Percentiles rank a stretch among this genome's conserved stretches.
These are phyloP conservation scores for Aspergillus flavus DNA, from an alignment of 2,329 filamentous ascomycete species.

Conservation along the genomic window DNA sequence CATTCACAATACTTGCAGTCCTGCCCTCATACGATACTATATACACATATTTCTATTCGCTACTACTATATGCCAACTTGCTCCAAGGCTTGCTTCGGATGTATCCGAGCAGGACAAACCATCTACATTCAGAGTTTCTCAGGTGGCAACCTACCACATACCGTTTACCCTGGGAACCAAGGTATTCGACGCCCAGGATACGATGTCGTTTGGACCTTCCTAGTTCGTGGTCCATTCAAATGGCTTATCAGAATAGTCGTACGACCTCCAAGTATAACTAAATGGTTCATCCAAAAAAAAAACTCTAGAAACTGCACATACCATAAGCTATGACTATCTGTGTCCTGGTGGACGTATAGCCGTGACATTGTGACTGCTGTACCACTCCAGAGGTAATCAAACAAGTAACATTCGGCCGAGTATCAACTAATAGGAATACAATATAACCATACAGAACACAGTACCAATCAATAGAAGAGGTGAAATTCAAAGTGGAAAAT, in stretches of 20 bases:
- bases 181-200: background rate
- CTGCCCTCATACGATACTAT: background rate
- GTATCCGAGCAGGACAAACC: too few relatives aligned
- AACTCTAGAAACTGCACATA: too few relatives aligned
- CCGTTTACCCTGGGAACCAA: accelerated
- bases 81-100: too few relatives aligned
- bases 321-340: background rate
- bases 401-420: background rate
- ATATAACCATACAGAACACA: background rate
- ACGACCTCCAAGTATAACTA: background rate
- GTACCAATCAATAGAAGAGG: background rate
- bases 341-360: background rate
- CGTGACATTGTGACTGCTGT: too few relatives aligned
- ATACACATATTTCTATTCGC: background rate
- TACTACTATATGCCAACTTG: background rate
- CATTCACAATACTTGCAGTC: too few relatives aligned
- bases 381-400: background rate
- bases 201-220: background rate
- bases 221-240: too few relatives aligned
- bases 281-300: background rate
- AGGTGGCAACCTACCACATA: background rate
- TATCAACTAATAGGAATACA: background rate
- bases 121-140: background rate
- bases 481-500: background rate
- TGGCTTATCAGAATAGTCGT: background rate